Conservation (phyloP, 176 grass and related monocot genomes). For the Hordeum marinum region DNA sequence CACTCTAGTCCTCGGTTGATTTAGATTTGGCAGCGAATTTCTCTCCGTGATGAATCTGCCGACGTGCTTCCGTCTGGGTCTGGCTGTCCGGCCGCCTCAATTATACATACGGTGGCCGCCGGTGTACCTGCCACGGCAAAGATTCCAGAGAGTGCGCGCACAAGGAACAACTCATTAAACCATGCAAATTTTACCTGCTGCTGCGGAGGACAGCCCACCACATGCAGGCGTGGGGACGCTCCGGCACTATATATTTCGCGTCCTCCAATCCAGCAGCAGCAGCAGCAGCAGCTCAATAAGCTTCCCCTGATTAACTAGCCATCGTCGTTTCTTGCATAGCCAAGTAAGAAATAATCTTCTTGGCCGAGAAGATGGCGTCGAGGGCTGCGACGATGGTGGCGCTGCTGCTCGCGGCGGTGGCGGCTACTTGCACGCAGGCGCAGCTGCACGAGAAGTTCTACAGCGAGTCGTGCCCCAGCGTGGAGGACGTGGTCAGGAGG, state of each 20-base stretch:
- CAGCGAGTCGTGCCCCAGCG: slow-evolving; percentile 48
- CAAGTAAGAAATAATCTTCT: too few relatives aligned
- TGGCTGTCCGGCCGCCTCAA: neutral
- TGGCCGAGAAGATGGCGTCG: slow-evolving; percentile 19
- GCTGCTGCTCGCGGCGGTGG: slow-evolving; percentile 17
- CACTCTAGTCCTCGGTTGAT: too few relatives aligned
- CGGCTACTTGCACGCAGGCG: slow-evolving; percentile 1
- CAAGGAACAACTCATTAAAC: slow-evolving; percentile 9
- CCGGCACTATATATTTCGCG: slow-evolving; percentile 30
- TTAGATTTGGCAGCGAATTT: too few relatives aligned
- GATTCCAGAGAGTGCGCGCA: neutral
- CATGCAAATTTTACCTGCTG: neutral
- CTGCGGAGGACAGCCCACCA: too few relatives aligned
- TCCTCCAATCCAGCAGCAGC: slow-evolving; percentile 31
- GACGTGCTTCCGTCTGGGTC: too few relatives aligned
- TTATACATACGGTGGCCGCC: neutral
- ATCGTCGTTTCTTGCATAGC: neutral
- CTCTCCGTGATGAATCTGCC: too few relatives aligned
- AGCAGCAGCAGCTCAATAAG: slow-evolving; percentile 27
- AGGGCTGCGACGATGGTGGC: neutral
- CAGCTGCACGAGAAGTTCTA: slow-evolving; percentile 52
- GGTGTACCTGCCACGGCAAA: slow-evolving; percentile 28
- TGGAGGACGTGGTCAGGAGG: slow-evolving; percentile 40
- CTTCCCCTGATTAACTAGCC: neutral
- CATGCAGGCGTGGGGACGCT: neutral